These are phyloP conservation scores for Hypocreales sp. DNA, from an alignment of 2,329 filamentous ascomycete species.

Conservation along the genomic window DNA sequence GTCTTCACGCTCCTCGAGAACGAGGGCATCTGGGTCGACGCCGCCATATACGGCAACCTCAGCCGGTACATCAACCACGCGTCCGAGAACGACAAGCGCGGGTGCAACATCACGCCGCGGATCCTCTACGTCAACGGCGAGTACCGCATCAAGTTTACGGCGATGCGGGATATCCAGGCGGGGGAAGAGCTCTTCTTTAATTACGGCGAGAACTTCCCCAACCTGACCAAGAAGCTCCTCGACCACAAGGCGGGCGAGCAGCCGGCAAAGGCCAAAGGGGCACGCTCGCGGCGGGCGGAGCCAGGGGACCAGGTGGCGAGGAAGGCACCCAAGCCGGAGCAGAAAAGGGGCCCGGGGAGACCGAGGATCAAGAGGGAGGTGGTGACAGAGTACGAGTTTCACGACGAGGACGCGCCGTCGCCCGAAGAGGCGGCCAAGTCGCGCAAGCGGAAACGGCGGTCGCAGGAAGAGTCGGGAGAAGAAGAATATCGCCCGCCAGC, in stretches of 20 bases:
- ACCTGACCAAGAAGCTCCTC: constrained; percentile 31
- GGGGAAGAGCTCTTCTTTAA: constrained; percentile 74
- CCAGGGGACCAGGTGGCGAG: constrained; percentile 7
- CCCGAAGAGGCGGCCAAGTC: constrained; percentile 2
- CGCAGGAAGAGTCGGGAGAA: constrained; percentile 12
- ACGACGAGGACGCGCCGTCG: neutral
- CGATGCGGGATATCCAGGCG: constrained; percentile 46
- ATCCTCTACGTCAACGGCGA: constrained; percentile 62
- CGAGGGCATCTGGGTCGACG: constrained; percentile 55
- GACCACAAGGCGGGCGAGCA: constrained; percentile 20
- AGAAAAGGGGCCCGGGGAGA: constrained; percentile 10
- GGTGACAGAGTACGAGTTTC: neutral
- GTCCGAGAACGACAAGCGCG: constrained; percentile 27
- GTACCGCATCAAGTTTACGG: constrained; percentile 61
- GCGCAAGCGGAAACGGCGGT: constrained; percentile 14
- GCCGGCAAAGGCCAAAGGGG: constrained; percentile 9
- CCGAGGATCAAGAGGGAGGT: constrained; percentile 4
- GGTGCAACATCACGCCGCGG: constrained; percentile 48
- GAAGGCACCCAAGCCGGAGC: constrained; percentile 8
- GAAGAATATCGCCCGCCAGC: constrained; percentile 14
- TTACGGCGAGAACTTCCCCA: constrained; percentile 56
- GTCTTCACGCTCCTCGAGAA: constrained; percentile 44
- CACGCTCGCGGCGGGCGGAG: constrained; percentile 6
- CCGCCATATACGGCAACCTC: constrained; percentile 63
- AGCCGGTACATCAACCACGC: constrained; percentile 76